Evolutionary conservation across 2,329 filamentous ascomycete genomes (phyloP).

Genomic region (Macrophomina phaseolina): DNA sequence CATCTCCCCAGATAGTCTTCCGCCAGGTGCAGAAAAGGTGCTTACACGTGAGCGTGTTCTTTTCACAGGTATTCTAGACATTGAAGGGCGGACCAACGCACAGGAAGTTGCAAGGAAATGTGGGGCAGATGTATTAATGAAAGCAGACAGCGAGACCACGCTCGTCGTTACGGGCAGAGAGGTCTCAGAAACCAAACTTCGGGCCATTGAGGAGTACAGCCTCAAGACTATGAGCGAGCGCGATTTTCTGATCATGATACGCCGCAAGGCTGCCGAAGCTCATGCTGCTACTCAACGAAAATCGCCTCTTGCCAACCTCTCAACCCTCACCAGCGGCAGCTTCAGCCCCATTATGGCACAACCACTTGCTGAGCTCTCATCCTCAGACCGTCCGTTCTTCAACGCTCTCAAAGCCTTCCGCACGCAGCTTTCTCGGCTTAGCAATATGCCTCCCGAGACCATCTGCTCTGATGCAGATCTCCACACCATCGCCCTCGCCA

Average conservation of each 20-base stretch:
- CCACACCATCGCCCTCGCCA: not conserved
- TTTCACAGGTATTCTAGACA: constrained; percentile 16
- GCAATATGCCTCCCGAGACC: not conserved
- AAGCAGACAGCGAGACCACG: not conserved
- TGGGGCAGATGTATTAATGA: constrained; percentile 2
- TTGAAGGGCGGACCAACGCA: not conserved
- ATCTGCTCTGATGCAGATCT: constrained; percentile 6
- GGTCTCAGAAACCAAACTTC: constrained; percentile 12
- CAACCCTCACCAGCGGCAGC: not conserved
- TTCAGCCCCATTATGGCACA: no score
- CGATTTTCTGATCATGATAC: not conserved
- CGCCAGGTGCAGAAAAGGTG: not conserved
- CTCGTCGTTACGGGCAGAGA: constrained; percentile 6
- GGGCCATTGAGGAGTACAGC: not conserved
- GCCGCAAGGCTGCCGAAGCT: not conserved
- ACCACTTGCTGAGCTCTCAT: not conserved
- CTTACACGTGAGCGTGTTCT: not conserved
- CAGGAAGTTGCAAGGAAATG: not conserved
- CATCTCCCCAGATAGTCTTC: constrained; percentile 2
- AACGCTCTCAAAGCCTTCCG: constrained; percentile 14
- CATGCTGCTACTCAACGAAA: not conserved
- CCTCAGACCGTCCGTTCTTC: not conserved
- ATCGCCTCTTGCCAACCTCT: not conserved
- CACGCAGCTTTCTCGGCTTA: not conserved
- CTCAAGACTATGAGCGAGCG: not conserved